A percentile compares a stretch with the other conserved stretches of the same genome.
Conservation (phyloP, 1,284 basidiomycete genomes). For the Puccinia triticina region DNA sequence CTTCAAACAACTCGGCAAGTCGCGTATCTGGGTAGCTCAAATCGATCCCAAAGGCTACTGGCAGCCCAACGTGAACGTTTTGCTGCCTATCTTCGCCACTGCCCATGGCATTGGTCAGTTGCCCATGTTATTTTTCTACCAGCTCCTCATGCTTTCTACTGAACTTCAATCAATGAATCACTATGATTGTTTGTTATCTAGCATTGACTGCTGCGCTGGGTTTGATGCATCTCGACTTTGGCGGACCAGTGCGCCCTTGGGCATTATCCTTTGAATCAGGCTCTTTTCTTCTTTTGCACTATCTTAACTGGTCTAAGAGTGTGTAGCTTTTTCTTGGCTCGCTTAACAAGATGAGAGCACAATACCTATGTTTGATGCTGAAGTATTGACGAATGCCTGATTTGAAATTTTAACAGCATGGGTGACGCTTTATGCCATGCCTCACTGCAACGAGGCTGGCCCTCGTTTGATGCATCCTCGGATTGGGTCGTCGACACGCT, state of each 20-base stretch:
- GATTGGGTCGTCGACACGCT: slow-evolving; percentile 2
- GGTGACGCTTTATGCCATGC: slow-evolving; percentile 7
- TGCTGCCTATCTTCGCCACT: neutral
- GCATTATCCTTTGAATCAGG: neutral
- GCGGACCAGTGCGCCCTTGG: slow-evolving; percentile 1
- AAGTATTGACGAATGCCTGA: neutral
- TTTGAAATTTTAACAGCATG: slow-evolving; percentile 1
- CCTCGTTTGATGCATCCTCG: neutral
- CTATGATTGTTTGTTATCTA: neutral
- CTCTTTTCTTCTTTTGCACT: slow-evolving; percentile 3
- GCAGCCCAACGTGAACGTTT: slow-evolving; percentile 6
- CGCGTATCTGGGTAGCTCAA: neutral
- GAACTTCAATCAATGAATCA: neutral
- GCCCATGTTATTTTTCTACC: neutral
- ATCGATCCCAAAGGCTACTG: slow-evolving; percentile 4
- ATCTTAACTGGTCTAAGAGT: slow-evolving; percentile 20
- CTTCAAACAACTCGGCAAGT: slow-evolving; percentile 7
- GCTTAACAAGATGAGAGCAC: neutral
- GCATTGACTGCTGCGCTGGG: neutral
- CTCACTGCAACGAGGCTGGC: neutral
- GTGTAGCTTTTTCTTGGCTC: neutral
- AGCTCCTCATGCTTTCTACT: neutral
- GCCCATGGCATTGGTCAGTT: slow-evolving; percentile 5
- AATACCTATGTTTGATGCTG: neutral
- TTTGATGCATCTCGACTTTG: slow-evolving; percentile 9